These are phyloP conservation scores for Boletellus ananas DNA, from an alignment of 768 basidiomycete species.

Conservation along the genomic window DNA sequence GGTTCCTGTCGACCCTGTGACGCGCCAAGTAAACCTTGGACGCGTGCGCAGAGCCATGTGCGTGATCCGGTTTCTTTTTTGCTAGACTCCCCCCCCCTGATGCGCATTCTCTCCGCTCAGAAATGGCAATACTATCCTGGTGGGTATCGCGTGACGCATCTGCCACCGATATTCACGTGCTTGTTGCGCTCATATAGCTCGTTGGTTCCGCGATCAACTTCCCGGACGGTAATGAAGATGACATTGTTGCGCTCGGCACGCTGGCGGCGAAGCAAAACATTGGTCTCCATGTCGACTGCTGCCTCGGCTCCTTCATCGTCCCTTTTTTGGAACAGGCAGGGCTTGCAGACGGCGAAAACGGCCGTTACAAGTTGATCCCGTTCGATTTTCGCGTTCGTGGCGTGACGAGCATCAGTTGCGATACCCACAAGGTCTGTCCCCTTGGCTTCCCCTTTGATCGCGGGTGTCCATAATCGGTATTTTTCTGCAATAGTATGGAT, in stretches of 20 bases:
- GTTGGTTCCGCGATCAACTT: conserved; percentile 87
- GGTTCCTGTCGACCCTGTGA: conserved; percentile 73
- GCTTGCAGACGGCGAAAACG: conserved; percentile 54
- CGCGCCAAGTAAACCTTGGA: conserved; percentile 75
- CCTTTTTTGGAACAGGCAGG: conserved; percentile 86
- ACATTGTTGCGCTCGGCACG: conserved; percentile 72
- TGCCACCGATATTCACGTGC: background rate
- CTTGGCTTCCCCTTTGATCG: too few species aligned
- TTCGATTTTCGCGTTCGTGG: conserved; percentile 92
- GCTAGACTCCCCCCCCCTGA: background rate
- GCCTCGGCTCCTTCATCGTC: conserved; percentile 89
- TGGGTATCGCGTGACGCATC: conserved; percentile 23
- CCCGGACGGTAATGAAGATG: conserved; percentile 82
- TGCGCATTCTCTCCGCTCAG: conserved; percentile 33
- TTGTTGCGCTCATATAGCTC: conserved; percentile 41
- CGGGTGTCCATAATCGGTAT: background rate
- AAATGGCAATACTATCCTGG: conserved; percentile 88
- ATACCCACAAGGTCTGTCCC: conserved; percentile 78
- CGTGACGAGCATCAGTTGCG: conserved; percentile 93
- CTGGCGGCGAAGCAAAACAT: conserved; percentile 73
- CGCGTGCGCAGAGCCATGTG: conserved; percentile 84
- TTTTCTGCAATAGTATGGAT: conserved; percentile 64
- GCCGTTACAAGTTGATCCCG: conserved; percentile 51
- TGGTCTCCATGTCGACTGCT: conserved; percentile 93
- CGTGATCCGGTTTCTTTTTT: conserved; percentile 28